Conservation (phyloP, 1,284 basidiomycete species). For the Puccinia sorghi region DNA sequence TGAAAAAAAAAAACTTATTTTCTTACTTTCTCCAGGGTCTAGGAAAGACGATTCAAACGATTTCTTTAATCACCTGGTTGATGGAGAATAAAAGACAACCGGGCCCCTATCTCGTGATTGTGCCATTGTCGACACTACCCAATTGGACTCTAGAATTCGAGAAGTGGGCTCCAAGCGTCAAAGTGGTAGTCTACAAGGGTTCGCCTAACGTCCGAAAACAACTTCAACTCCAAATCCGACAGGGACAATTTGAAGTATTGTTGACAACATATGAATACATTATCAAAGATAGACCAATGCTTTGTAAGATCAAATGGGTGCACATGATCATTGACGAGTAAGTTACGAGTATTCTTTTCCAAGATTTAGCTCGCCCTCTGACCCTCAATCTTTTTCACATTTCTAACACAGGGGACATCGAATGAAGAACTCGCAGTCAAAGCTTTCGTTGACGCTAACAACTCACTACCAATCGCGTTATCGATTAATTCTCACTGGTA, state of each 20-base stretch:
- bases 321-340: constrained; percentile 97
- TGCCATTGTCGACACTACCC: constrained; percentile 95
- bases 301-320: constrained; percentile 93
- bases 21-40: constrained; percentile 57
- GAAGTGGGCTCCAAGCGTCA: constrained; percentile 91
- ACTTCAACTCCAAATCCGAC: constrained; percentile 63
- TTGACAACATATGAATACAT: constrained; percentile 99
- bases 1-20: no score
- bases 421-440: constrained; percentile 98
- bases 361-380: not conserved
- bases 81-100: constrained; percentile 88
- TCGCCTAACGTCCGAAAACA: constrained; percentile 77
- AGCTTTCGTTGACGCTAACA: constrained; percentile 87
- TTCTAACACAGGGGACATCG: constrained; percentile 72
- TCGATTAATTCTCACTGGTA: constrained; percentile 95
- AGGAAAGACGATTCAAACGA: constrained; percentile 70
- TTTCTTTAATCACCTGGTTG: constrained; percentile 92
- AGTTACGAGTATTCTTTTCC: not conserved
- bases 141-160: constrained; percentile 98
- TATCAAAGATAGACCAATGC: constrained; percentile 89
- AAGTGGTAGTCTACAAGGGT: constrained; percentile 87
- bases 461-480: constrained; percentile 90
- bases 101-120: constrained; percentile 95
- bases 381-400: not conserved
- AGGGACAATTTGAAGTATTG: constrained; percentile 87